These are phyloP conservation scores for Annulohypoxylon maeteangense DNA, from an alignment of 495 filamentous ascomycete species.

Conservation along the genomic window DNA sequence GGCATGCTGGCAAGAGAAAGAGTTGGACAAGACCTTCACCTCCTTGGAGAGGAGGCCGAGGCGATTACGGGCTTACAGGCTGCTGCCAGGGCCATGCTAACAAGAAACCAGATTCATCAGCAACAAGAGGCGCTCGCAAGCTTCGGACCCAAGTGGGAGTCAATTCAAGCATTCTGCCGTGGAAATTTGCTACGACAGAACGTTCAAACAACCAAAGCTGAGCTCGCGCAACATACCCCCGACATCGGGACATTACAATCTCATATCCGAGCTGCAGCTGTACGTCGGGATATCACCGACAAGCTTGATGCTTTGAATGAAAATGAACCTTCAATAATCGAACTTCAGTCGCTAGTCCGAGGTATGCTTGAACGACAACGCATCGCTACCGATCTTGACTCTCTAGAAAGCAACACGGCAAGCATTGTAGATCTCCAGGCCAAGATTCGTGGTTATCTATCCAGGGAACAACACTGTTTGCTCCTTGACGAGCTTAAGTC, in stretches of 20 bases:
- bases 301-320: slow-evolving; percentile 54
- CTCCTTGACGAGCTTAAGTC: slow-evolving; percentile 68
- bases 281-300: slow-evolving; percentile 59
- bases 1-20: slow-evolving; percentile 60
- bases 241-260: slow-evolving; percentile 53
- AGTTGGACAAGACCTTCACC: slow-evolving; percentile 51
- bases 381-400: slow-evolving; percentile 61
- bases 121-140: slow-evolving; percentile 55
- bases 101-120: slow-evolving; percentile 48
- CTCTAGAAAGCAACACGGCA: slow-evolving; percentile 67
- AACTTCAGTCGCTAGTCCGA: slow-evolving; percentile 59
- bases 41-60: slow-evolving; percentile 50
- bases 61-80: slow-evolving; percentile 63
- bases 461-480: slow-evolving; percentile 61
- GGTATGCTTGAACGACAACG: slow-evolving; percentile 64
- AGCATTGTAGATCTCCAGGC: slow-evolving; percentile 76
- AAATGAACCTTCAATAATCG: slow-evolving; percentile 55
- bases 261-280: slow-evolving; percentile 58
- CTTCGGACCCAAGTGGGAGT: slow-evolving; percentile 54
- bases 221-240: slow-evolving; percentile 51
- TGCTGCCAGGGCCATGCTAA: slow-evolving; percentile 53
- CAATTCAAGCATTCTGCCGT: slow-evolving; percentile 61
- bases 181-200: slow-evolving; percentile 58
- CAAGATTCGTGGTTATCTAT: slow-evolving; percentile 70
- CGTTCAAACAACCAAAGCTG: slow-evolving; percentile 50